Evolutionary conservation across 495 filamentous ascomycete species (phyloP).

Genomic region (Neurospora sp.): DNA sequence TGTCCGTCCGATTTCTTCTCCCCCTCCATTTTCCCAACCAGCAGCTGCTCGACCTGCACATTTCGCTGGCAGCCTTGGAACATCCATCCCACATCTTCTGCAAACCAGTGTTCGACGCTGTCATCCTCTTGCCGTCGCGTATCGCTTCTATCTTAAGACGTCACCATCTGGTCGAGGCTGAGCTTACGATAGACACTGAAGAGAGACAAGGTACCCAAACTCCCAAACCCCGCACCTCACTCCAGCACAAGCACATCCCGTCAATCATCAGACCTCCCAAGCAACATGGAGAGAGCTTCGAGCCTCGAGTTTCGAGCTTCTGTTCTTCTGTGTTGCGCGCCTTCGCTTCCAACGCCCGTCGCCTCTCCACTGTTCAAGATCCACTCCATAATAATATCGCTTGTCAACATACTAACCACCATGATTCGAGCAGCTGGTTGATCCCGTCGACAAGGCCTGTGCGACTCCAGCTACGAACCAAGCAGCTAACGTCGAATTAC

Average conservation of each 20-base stretch:
- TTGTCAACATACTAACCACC: not conserved
- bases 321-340: not conserved
- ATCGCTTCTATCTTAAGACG: not conserved
- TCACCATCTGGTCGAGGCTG: not conserved
- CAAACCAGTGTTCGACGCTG: not conserved
- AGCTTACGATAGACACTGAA: not conserved
- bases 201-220: not conserved
- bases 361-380: not conserved
- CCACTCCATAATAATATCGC: not conserved
- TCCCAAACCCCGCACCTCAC: not conserved
- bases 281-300: not conserved
- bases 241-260: not conserved
- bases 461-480: not conserved
- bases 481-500: not conserved
- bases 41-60: not conserved
- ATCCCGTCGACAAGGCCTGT: not conserved
- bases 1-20: not conserved
- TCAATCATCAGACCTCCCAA: not conserved
- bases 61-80: not conserved
- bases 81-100: not conserved
- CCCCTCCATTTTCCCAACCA: not conserved
- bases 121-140: not conserved
- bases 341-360: not conserved
- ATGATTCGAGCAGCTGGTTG: not conserved
- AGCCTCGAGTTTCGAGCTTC: not conserved